Conservation (phyloP, 2,329 filamentous ascomycete species). For the Ophiostoma australiae region DNA sequence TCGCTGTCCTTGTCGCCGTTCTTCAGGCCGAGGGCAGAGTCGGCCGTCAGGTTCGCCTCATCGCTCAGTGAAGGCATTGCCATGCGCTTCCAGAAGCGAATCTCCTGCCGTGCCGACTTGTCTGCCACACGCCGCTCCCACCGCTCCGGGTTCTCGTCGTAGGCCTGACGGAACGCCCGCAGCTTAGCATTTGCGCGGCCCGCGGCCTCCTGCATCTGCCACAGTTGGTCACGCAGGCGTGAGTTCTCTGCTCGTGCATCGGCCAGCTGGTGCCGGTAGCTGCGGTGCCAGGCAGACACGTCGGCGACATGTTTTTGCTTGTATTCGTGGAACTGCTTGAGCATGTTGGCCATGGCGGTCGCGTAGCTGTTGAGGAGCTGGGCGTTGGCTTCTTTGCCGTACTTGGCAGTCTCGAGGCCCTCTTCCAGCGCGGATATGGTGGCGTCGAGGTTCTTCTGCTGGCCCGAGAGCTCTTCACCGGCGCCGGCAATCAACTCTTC, state of each 20-base stretch:
- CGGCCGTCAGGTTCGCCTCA: background rate
- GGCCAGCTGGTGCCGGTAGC: constrained; percentile 60
- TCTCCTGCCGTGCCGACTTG: constrained; percentile 51
- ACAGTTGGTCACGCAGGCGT: constrained; percentile 59
- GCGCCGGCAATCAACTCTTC: constrained; percentile 54
- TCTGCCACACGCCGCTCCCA: constrained; percentile 52
- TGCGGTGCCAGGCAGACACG: constrained; percentile 60
- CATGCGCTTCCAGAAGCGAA: constrained; percentile 63
- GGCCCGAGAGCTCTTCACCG: constrained; percentile 50
- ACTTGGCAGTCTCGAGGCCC: constrained; percentile 57
- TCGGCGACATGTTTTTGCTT: constrained; percentile 59
- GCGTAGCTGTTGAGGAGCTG: constrained; percentile 55
- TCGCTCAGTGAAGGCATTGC: constrained; percentile 57
- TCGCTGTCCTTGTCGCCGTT: constrained; percentile 45
- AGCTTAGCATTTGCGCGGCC: constrained; percentile 53
- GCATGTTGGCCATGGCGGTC: constrained; percentile 51
- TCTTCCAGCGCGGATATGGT: constrained; percentile 58
- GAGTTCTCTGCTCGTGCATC: constrained; percentile 61
- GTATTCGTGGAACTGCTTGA: constrained; percentile 62
- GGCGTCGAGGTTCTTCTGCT: constrained; percentile 48
- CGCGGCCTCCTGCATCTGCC: constrained; percentile 61
- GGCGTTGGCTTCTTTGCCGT: constrained; percentile 57
- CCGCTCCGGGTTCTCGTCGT: constrained; percentile 52
- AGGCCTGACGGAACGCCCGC: constrained; percentile 51
- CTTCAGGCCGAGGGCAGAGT: background rate